These are phyloP conservation scores for Plenodomus biglobosus DNA, from an alignment of 2,329 filamentous ascomycete species.

Conservation along the genomic window DNA sequence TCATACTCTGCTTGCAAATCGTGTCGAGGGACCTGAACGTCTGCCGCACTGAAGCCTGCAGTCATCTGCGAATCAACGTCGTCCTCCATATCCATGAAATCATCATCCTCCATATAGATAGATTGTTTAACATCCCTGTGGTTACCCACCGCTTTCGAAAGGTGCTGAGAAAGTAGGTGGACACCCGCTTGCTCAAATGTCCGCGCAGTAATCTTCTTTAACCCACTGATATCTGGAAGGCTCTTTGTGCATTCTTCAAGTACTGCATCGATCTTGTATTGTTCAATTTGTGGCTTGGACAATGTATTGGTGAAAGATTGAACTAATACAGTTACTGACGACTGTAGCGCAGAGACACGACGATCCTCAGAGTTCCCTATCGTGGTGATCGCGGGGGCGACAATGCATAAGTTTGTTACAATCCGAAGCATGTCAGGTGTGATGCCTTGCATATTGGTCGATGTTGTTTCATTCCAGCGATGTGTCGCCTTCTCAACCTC, in stretches of 20 bases:
- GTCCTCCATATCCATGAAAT: conserved; percentile 68
- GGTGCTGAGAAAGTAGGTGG: conserved; percentile 33
- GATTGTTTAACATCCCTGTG: conserved; percentile 37
- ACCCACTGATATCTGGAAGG: conserved; percentile 30
- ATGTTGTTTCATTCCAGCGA: conserved; percentile 47
- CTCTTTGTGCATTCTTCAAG: conserved; percentile 41
- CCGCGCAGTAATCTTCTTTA: conserved; percentile 14
- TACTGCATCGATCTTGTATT: conserved; percentile 49
- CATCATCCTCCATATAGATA: conserved; percentile 45
- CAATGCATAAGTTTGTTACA: conserved; percentile 52
- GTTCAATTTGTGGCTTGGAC: conserved; percentile 42
- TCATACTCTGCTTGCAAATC: conserved; percentile 34
- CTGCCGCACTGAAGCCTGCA: conserved; percentile 44
- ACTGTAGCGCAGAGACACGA: conserved; percentile 25
- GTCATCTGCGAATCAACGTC: conserved; percentile 64
- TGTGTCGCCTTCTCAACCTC: conserved; percentile 51
- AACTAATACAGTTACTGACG: conserved; percentile 22
- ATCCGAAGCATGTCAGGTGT: conserved; percentile 55
- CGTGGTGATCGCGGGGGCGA: conserved; percentile 39
- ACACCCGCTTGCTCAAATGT: conserved; percentile 37
- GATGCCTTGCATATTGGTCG: conserved; percentile 50
- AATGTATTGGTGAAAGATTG: conserved; percentile 41
- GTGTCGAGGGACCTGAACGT: conserved; percentile 52
- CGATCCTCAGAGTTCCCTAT: conserved; percentile 22
- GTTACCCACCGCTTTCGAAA: conserved; percentile 34